Conservation (phyloP, 352 stramenopile species). For the Blastocystis sp. region DNA sequence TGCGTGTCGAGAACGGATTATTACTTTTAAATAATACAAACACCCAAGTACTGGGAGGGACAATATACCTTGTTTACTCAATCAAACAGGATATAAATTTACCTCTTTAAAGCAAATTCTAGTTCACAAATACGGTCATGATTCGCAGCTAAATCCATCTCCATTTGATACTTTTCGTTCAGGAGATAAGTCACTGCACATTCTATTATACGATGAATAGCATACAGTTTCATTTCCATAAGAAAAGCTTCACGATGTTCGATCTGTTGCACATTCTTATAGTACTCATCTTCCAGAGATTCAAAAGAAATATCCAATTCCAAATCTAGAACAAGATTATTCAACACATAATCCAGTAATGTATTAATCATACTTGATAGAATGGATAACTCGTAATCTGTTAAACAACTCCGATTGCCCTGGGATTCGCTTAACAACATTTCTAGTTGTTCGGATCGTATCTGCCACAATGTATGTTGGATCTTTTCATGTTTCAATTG, state of each 20-base stretch:
- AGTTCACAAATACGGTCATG: not conserved
- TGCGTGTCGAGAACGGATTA: slow-evolving; percentile 20
- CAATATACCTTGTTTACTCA: not conserved
- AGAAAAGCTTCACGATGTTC: not conserved
- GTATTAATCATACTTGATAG: not conserved
- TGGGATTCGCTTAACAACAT: not conserved
- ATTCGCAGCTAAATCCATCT: not conserved
- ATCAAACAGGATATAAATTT: not conserved
- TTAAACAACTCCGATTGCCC: not conserved
- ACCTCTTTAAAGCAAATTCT: not conserved
- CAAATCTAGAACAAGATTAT: not conserved
- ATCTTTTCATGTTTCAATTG: not conserved
- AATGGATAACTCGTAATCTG: not conserved
- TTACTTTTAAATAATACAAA: slow-evolving; percentile 15
- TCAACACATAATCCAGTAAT: not conserved
- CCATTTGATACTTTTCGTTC: slow-evolving; percentile 2
- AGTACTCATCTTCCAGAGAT: not conserved
- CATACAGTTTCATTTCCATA: slow-evolving; percentile 24
- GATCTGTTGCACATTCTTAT: not conserved
- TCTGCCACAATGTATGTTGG: not conserved
- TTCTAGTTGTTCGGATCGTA: not conserved
- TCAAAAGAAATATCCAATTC: not conserved
- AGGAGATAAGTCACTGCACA: not conserved
- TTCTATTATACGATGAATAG: slow-evolving; percentile 2
- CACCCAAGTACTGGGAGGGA: slow-evolving; percentile 2